Base-by-base conservation (phyloP, 768 basidiomycete species). In the Calvatia gigantea region DNA sequence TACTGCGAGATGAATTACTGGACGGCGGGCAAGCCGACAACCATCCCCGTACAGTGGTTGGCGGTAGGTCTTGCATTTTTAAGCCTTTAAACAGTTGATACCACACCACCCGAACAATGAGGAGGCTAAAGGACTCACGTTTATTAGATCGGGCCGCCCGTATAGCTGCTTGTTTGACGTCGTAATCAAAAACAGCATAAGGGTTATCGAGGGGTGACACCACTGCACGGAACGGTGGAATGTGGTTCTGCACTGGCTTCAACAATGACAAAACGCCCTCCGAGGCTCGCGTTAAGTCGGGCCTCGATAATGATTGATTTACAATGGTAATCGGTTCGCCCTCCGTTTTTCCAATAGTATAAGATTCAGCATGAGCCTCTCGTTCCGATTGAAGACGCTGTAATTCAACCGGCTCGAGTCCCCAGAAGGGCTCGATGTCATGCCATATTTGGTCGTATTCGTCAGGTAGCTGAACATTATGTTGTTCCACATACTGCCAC, bases 381-480 rank as follows among this genome's bases (percentile, higher is more conserved):
- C 62, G 66, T 41, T 67, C 62, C 1, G 31, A 38, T 17, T 69
- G 70, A 15, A 70, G 57, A 6, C 32, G 43, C 28, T 62, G 62
- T 1, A 78, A 62, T 38, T 69, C 68, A 0, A 46, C 41, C 6
- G 77, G 76, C 6, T 61, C 55, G 32, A 77, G 60, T 7, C 72
- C 78, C 71, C 73, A 76, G 63, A 74, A 78, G 0, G 76, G 78
- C 28, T 72, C 67, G 6, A 81, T 58, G 57, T 78, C 73, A 14
- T 57, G 62, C 57, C 67, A 60, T 50, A 83, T 81, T 51, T 77
- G 75, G 61, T 82, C 80, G 60, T 82, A 83, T 57, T 82, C 81
- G 61, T 82, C 81, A 6, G 76, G 75, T 6, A 82, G 69, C 48
- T 74, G 75, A 17, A 83, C 75, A 33, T 77, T 67, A 61, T 82